A percentile compares a stretch with the other conserved stretches of the same genome.
These are phyloP conservation scores for Tagetes patula DNA, from an alignment of 129 eudicot genomes.

Conservation along the genomic window DNA sequence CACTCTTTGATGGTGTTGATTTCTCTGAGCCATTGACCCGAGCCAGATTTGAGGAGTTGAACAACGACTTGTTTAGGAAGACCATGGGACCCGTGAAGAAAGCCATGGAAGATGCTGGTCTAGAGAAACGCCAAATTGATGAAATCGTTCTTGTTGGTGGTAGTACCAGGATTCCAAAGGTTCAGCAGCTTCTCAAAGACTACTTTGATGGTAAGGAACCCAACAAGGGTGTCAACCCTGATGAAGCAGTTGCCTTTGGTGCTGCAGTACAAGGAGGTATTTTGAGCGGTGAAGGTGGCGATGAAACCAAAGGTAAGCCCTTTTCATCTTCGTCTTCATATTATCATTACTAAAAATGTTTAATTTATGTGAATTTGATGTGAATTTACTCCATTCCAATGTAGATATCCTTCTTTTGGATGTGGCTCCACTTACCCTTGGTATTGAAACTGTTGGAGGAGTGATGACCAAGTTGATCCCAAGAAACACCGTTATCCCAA, in stretches of 20 bases:
- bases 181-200: slow-evolving; percentile 69
- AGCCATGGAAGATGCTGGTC: slow-evolving; percentile 69
- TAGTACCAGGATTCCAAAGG: slow-evolving; percentile 73
- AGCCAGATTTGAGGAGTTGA: slow-evolving; percentile 71
- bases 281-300: slow-evolving; percentile 75
- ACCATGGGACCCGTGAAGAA: slow-evolving; percentile 81
- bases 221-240: slow-evolving; percentile 73
- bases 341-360: neutral
- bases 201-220: slow-evolving; percentile 69
- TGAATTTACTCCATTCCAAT: neutral
- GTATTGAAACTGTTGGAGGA: slow-evolving; percentile 73
- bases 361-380: neutral
- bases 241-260: slow-evolving; percentile 74
- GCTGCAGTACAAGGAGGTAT: slow-evolving; percentile 82
- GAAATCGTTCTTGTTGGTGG: slow-evolving; percentile 84
- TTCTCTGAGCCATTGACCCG: slow-evolving; percentile 82
- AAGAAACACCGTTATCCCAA: slow-evolving; percentile 69
- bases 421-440: slow-evolving; percentile 69
- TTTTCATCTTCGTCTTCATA: neutral
- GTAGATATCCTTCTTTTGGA: slow-evolving; percentile 70
- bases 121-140: slow-evolving; percentile 59
- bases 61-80: slow-evolving; percentile 68
- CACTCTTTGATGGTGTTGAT: slow-evolving; percentile 67
- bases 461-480: slow-evolving; percentile 85
- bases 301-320: slow-evolving; percentile 63